phyloP scores from a whole-genome alignment of 2,329 filamentous ascomycete species.

The Phoma sp. region DNA sequence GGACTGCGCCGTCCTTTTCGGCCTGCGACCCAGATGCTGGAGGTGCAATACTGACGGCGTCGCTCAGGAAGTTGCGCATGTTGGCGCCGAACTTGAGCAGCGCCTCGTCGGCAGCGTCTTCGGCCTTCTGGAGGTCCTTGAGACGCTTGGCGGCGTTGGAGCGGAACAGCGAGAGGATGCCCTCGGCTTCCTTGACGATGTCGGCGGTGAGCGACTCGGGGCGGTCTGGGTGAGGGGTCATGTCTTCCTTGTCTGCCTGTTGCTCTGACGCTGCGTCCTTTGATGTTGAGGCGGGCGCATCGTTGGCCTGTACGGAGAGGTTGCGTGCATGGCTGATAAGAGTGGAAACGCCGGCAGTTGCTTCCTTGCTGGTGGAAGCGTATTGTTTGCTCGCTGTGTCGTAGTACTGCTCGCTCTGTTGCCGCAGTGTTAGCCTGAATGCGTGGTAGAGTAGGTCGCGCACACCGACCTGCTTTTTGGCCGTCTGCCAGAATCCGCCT shows the following conservation, averaged over 20 bases:
- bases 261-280: slow-evolving; percentile 24
- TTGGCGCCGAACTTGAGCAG: slow-evolving; percentile 90
- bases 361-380: slow-evolving; percentile 77
- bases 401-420: slow-evolving; percentile 82
- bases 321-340: slow-evolving; percentile 76
- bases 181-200: slow-evolving; percentile 62
- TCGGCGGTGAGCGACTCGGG: slow-evolving; percentile 57
- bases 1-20: slow-evolving; percentile 60
- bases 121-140: slow-evolving; percentile 87
- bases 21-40: slow-evolving; percentile 61
- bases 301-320: slow-evolving; percentile 63
- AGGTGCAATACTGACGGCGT: slow-evolving; percentile 87
- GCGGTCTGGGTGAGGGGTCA: slow-evolving; percentile 45
- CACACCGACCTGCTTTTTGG: slow-evolving; percentile 82
- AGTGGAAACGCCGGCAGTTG: slow-evolving; percentile 77
- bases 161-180: slow-evolving; percentile 77
- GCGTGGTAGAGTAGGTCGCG: background rate
- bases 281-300: slow-evolving; percentile 24
- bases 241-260: slow-evolving; percentile 25
- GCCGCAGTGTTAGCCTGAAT: slow-evolving; percentile 7
- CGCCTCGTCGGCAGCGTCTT: slow-evolving; percentile 95
- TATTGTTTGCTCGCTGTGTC: slow-evolving; percentile 85
- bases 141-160: slow-evolving; percentile 80
- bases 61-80: slow-evolving; percentile 84
- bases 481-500: slow-evolving; percentile 85